phyloP scores from a whole-genome alignment of 2,329 filamentous ascomycete species.

The Lasiodiplodia gonubiensis region DNA sequence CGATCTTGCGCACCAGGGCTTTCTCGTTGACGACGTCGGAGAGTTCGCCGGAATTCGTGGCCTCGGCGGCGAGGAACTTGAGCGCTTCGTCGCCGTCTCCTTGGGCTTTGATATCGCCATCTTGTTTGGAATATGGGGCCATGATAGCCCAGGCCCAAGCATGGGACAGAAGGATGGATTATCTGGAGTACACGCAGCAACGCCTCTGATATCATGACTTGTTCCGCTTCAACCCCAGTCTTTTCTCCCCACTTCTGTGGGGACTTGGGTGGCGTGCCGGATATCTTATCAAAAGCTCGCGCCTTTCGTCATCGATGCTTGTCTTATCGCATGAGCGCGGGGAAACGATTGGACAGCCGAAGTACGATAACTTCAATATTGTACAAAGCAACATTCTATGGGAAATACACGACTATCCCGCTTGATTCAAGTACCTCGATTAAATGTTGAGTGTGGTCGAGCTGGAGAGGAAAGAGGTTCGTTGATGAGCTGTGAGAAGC shows the following conservation, averaged over 20 bases:
- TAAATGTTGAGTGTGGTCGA: not conserved
- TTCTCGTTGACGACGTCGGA: slow-evolving; percentile 34
- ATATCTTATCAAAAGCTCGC: slow-evolving; percentile 4
- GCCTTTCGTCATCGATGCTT: not conserved
- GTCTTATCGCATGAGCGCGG: not conserved
- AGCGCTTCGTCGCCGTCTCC: slow-evolving; percentile 36
- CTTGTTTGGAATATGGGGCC: not conserved
- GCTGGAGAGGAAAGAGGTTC: not conserved
- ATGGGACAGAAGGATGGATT: not conserved
- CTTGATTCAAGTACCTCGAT: not conserved
- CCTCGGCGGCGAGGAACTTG: slow-evolving; percentile 34
- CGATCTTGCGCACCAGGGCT: slow-evolving; percentile 35
- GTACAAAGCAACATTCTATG: not conserved
- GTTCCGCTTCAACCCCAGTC: slow-evolving; percentile 1
- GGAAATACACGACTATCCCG: not conserved
- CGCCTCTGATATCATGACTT: no score
- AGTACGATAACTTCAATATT: no score
- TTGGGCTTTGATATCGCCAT: slow-evolving; percentile 6
- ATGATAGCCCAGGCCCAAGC: not conserved
- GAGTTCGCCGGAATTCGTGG: slow-evolving; percentile 24
- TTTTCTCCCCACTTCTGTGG: slow-evolving; percentile 17
- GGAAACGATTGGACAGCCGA: not conserved
- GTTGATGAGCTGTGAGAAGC: not conserved
- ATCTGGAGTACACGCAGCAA: no score
- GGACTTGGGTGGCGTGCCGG: not conserved